These are phyloP conservation scores for Phytophthora colocasiae DNA, from an alignment of 352 stramenopile genomes.

Conservation along the genomic window DNA sequence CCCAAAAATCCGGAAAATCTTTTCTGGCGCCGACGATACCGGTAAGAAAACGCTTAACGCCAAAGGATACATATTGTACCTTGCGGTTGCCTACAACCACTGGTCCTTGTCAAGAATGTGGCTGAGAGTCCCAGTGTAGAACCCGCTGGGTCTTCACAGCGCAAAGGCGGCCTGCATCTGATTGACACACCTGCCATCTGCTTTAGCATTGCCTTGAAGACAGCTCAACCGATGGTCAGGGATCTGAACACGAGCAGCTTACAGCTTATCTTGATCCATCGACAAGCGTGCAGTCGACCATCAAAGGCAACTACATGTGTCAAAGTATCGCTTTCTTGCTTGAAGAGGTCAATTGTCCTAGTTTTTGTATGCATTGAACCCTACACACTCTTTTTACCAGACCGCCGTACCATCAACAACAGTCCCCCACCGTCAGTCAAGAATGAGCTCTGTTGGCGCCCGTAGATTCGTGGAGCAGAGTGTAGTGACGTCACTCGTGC, in stretches of 20 bases:
- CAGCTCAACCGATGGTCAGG: constrained; percentile 11
- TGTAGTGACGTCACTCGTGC: constrained; percentile 53
- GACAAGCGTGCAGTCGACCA: neutral
- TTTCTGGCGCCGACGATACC: constrained; percentile 4
- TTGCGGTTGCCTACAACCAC: neutral
- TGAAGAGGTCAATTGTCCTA: constrained; percentile 6
- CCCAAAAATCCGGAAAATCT: constrained; percentile 29
- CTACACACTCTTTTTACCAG: constrained; percentile 3
- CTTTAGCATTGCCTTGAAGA: neutral
- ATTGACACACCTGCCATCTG: constrained; percentile 21
- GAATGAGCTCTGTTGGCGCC: constrained; percentile 24
- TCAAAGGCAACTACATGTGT: neutral
- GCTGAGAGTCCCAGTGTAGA: too few species aligned
- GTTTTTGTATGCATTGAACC: constrained; percentile 17
- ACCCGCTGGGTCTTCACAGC: neutral
- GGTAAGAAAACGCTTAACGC: neutral
- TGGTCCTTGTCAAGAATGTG: neutral
- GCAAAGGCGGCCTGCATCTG: constrained; percentile 7
- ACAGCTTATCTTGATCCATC: neutral
- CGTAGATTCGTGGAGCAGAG: constrained; percentile 50
- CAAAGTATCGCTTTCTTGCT: too few species aligned
- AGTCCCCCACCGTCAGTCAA: constrained; percentile 5
- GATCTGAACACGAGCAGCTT: neutral
- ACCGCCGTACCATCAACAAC: constrained; percentile 16
- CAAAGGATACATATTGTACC: too few species aligned